phyloP scores from a whole-genome alignment of 768 basidiomycete species.

The Lyophyllum semitale region DNA sequence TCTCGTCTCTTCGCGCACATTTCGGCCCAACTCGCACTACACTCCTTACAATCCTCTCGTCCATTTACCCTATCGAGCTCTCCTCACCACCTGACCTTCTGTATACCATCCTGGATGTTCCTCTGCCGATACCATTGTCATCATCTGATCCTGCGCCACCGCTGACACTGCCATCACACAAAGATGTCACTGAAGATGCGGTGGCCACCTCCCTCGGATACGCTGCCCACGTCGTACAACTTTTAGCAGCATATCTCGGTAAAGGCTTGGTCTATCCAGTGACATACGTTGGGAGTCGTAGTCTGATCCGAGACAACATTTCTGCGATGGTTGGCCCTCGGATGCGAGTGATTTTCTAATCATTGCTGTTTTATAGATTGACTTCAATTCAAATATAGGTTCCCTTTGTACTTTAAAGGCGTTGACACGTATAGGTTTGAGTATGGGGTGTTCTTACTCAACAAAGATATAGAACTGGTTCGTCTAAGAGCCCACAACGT shows the following conservation, averaged over 20 bases:
- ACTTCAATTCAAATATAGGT: conserved; percentile 51
- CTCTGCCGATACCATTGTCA: conserved; percentile 85
- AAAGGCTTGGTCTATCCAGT: conserved; percentile 85
- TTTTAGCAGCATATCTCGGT: conserved; percentile 78
- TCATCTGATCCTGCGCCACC: conserved; percentile 85
- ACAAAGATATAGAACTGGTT: conserved; percentile 97
- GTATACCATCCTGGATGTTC: conserved; percentile 82
- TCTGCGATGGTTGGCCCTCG: conserved; percentile 94
- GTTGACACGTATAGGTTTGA: conserved; percentile 97
- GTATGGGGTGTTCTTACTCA: conserved; percentile 94
- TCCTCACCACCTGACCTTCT: conserved; percentile 83
- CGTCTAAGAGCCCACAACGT: conserved; percentile 18
- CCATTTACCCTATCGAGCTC: conserved; percentile 89
- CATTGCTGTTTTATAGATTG: not conserved
- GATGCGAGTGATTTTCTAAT: conserved; percentile 59
- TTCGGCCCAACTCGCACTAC: conserved; percentile 59
- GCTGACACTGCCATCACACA: conserved; percentile 60
- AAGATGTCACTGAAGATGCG: conserved; percentile 79
- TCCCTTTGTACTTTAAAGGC: conserved; percentile 91
- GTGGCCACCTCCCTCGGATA: conserved; percentile 91
- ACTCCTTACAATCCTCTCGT: conserved; percentile 69
- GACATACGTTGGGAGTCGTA: conserved; percentile 87
- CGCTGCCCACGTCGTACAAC: conserved; percentile 82
- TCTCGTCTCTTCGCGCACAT: conserved; percentile 46
- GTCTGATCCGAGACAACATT: conserved; percentile 89